Evolutionary conservation across 331 rosid species (phyloP).

Genomic region (Quercus lobata): DNA sequence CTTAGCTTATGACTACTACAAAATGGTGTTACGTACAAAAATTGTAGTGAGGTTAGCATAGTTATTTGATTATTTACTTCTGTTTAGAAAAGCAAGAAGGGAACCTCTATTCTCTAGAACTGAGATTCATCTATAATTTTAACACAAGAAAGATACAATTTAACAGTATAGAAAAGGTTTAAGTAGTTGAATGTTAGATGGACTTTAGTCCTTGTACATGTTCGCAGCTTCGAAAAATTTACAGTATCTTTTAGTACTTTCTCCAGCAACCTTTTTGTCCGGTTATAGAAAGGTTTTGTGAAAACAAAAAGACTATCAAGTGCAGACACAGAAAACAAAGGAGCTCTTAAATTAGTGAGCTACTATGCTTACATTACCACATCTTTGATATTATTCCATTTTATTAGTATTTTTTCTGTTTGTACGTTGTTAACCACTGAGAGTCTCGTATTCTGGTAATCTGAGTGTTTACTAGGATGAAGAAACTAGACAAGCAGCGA

Average conservation of each 20-base stretch:
- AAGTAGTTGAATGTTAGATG: conserved; percentile 28
- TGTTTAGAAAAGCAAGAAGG: background rate
- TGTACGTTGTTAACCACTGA: conserved; percentile 13
- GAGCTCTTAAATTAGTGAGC: conserved; percentile 25
- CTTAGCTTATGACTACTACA: background rate
- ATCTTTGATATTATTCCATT: conserved; percentile 9
- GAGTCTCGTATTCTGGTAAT: conserved; percentile 42
- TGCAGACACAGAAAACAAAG: conserved; percentile 24
- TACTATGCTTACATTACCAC: background rate
- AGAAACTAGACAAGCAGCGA: conserved; percentile 33
- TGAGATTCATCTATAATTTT: background rate
- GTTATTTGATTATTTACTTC: background rate
- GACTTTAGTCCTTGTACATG: conserved; percentile 35
- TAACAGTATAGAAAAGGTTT: background rate
- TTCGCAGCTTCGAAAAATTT: conserved; percentile 21
- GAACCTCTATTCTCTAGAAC: background rate
- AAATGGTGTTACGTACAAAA: background rate
- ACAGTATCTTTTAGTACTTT: conserved; percentile 10
- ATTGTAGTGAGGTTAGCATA: background rate
- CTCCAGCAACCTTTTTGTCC: conserved; percentile 30
- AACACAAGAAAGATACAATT: background rate
- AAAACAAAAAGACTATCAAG: conserved; percentile 28
- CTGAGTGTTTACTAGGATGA: conserved; percentile 28
- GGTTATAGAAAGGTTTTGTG: background rate
- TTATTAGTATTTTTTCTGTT: conserved; percentile 24